Base-by-base conservation (phyloP, 2,329 filamentous ascomycete genomes). In the Elsinoe batatas region DNA sequence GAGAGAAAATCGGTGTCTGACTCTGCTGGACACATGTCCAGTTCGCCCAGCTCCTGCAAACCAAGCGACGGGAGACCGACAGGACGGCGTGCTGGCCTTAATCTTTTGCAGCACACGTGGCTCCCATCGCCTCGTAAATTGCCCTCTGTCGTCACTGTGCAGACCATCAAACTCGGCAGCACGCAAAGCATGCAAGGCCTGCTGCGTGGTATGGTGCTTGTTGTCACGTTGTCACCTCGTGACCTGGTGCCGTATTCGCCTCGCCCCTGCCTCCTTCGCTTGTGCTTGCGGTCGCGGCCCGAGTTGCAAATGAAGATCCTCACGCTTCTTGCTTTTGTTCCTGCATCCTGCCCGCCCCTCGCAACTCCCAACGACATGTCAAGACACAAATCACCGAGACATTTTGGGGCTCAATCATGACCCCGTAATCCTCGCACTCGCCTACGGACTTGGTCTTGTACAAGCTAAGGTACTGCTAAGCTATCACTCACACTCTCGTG, bases 331-430 rank as follows among this genome's bases (percentile, higher is more conserved):
- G 32, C 47, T 51, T 51, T 51, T 51, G 47, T 51, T 51, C 47
- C 47, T 51, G 47, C 47, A 51, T 51, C 47, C 47, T 51, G 20
- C 37, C 32, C 47, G 37, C 47, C 18, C 40, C 17, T 38, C 20
- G 26, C 37, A 37, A 22, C 26, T 3, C 47, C 37, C 47, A 51
- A 51, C 47, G 26, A 38, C 47, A 18, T 51, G 47, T 51, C 32
- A 51, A 51, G 47, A 32, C 13, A 37, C 47, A 35, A 51, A 51
- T 44, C 47, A 51, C 47, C 35, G 47, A 51, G 47, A 51, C 47
- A 51, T 5, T 51, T 37, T 51, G 47, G 47, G 47, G 47, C 17
- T 51, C 47, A 51, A 26, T 51, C 17, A 30, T 30, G 26, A 13
- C 44, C 26, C 47, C 47, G 32, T 51, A 36, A 37, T 15, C 26